Conservation (phyloP, 78 protist genomes). For the Diacronema lutheri region DNA sequence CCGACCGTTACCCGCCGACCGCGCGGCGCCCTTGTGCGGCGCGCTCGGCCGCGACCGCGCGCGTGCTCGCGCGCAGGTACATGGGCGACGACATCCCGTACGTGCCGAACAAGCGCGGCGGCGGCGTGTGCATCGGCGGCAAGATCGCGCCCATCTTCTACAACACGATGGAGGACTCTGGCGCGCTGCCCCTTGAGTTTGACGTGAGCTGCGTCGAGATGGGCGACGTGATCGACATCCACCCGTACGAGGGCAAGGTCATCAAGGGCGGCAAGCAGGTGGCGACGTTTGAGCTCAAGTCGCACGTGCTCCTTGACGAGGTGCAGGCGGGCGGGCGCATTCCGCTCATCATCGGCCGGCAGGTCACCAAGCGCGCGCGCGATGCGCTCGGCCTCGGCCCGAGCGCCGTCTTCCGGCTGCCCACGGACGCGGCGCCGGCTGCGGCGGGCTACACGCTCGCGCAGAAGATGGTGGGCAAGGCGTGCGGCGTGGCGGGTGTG, state of each 20-base stretch:
- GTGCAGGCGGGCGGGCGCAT: slow-evolving; percentile 58
- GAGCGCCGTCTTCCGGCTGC: neutral
- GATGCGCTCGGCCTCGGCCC: slow-evolving; percentile 42
- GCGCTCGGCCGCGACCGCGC: too few species aligned
- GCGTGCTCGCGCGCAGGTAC: too few species aligned
- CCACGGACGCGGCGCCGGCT: neutral
- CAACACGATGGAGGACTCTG: slow-evolving; percentile 65
- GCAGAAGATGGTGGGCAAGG: slow-evolving; percentile 65
- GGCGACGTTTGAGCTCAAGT: slow-evolving; percentile 42
- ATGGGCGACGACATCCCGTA: slow-evolving; percentile 55
- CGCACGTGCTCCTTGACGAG: slow-evolving; percentile 49
- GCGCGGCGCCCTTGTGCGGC: too few species aligned
- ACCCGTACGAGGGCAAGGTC: slow-evolving; percentile 38
- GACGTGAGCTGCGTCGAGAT: slow-evolving; percentile 37
- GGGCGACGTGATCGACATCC: slow-evolving; percentile 57
- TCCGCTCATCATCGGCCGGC: slow-evolving; percentile 61
- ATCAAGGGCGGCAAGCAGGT: slow-evolving; percentile 1
- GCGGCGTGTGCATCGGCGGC: slow-evolving; percentile 48
- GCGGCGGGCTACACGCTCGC: slow-evolving; percentile 57
- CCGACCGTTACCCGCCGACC: too few species aligned
- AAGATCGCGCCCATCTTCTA: slow-evolving; percentile 66
- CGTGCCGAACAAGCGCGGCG: slow-evolving; percentile 55
- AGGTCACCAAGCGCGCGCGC: slow-evolving; percentile 43
- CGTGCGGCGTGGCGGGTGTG: slow-evolving; percentile 55
- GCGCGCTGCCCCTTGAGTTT: slow-evolving; percentile 55